These are phyloP conservation scores for Ampelocalamus luodianensis DNA, from an alignment of 176 grass and related monocot species.

Conservation along the genomic window DNA sequence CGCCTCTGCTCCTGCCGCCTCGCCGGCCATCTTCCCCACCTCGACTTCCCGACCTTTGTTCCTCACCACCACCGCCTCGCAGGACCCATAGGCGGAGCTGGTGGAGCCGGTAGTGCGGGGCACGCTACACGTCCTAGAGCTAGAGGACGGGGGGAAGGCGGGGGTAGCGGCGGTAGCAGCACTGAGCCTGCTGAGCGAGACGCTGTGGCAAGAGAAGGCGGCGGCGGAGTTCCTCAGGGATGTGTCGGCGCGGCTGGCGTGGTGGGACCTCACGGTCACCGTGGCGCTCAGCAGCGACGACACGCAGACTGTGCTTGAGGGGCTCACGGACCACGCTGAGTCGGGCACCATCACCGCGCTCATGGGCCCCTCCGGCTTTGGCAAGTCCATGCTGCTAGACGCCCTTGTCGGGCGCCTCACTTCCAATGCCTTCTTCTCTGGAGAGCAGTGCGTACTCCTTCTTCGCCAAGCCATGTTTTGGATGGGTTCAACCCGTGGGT, in stretches of 20 bases:
- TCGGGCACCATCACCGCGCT: slow-evolving; percentile 87
- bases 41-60: no score
- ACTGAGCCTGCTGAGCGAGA: slow-evolving; percentile 93
- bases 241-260: slow-evolving; percentile 86
- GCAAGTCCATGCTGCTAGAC: slow-evolving; percentile 96
- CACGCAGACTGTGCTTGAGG: slow-evolving; percentile 85
- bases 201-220: slow-evolving; percentile 83
- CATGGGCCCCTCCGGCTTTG: slow-evolving; percentile 93
- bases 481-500: no score
- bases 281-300: slow-evolving; percentile 69
- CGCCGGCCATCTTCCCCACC: no score
- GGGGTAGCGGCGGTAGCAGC: slow-evolving; percentile 46
- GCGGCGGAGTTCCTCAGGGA: slow-evolving; percentile 68
- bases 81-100: no score
- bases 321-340: slow-evolving; percentile 87
- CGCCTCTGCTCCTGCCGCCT: no score
- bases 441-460: no score
- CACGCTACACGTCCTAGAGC: no score
- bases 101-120: no score
- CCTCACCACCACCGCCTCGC: no score
- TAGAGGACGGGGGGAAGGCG: slow-evolving; percentile 57
- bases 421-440: slow-evolving; percentile 84
- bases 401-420: slow-evolving; percentile 78
- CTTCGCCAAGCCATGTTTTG: no score
- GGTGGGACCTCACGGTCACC: slow-evolving; percentile 86